phyloP scores from a whole-genome alignment of 495 filamentous ascomycete species.

The Apiosordaria backusii region DNA sequence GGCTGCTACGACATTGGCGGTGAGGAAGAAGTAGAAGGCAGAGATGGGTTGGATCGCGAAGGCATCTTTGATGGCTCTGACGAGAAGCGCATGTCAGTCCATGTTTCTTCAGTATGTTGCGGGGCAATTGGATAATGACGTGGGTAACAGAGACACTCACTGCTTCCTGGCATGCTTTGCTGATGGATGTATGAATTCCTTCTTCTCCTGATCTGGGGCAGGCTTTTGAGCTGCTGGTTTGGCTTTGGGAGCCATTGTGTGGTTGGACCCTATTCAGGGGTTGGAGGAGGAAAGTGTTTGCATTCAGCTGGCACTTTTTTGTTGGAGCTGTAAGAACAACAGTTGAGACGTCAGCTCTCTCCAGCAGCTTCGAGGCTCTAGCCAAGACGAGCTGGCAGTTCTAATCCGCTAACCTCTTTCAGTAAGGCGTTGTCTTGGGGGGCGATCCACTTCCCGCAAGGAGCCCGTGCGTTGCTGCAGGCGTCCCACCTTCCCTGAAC shows the following conservation, averaged over 20 bases:
- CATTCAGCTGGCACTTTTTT: background rate
- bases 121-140: background rate
- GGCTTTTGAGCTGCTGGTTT: constrained; percentile 10
- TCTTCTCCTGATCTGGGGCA: constrained; percentile 23
- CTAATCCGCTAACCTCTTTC: background rate
- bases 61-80: constrained; percentile 49
- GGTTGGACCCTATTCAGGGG: background rate
- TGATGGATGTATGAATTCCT: constrained; percentile 40
- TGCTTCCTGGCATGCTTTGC: constrained; percentile 47
- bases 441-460: background rate
- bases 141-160: constrained; percentile 26
- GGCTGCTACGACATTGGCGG: constrained; percentile 72
- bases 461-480: background rate
- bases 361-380: background rate
- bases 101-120: background rate
- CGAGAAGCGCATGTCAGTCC: constrained; percentile 15
- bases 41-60: constrained; percentile 68
- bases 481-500: constrained; percentile 13
- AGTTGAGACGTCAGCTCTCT: constrained; percentile 1
- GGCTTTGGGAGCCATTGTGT: constrained; percentile 28
- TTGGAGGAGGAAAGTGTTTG: background rate
- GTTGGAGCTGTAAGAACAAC: constrained; percentile 5
- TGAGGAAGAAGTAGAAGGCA: constrained; percentile 73
- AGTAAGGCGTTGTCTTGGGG: background rate
- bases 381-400: background rate